These are phyloP conservation scores for Paraphaeosphaeria minitans DNA, from an alignment of 2,329 filamentous ascomycete species.

Conservation along the genomic window DNA sequence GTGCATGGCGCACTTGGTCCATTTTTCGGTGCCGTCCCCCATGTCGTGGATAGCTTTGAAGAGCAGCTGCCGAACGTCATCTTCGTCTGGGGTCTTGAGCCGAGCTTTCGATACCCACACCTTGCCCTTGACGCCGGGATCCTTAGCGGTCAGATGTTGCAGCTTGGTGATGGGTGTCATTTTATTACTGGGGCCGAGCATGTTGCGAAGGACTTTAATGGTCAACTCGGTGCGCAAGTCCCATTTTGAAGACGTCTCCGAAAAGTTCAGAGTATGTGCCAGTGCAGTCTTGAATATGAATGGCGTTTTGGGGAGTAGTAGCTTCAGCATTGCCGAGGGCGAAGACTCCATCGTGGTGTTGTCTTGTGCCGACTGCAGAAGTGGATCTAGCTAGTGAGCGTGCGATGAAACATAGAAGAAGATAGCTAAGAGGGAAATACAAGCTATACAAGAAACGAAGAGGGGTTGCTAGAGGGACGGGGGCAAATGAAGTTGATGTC, in stretches of 20 bases:
- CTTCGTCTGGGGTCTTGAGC: slow-evolving; percentile 63
- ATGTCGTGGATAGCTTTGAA: slow-evolving; percentile 63
- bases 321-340: slow-evolving; percentile 39
- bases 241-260: slow-evolving; percentile 74
- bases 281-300: slow-evolving; percentile 66
- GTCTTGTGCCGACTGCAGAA: neutral
- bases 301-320: slow-evolving; percentile 56
- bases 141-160: slow-evolving; percentile 67
- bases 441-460: neutral
- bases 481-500: neutral
- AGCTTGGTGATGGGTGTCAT: slow-evolving; percentile 35
- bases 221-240: slow-evolving; percentile 77
- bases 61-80: slow-evolving; percentile 60
- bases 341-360: slow-evolving; percentile 40
- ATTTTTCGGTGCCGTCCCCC: slow-evolving; percentile 45
- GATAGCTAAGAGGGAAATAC: too few relatives aligned
- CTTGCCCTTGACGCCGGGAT: slow-evolving; percentile 73
- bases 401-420: neutral
- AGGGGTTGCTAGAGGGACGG: neutral
- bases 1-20: slow-evolving; percentile 55
- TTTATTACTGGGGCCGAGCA: slow-evolving; percentile 36
- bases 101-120: slow-evolving; percentile 81
- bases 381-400: neutral
- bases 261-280: slow-evolving; percentile 68
- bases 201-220: slow-evolving; percentile 69